A percentile compares a stretch with the other conserved stretches of the same genome.
These are phyloP conservation scores for Fusarium phyllophilum DNA, from an alignment of 2,329 filamentous ascomycete species.

Conservation along the genomic window DNA sequence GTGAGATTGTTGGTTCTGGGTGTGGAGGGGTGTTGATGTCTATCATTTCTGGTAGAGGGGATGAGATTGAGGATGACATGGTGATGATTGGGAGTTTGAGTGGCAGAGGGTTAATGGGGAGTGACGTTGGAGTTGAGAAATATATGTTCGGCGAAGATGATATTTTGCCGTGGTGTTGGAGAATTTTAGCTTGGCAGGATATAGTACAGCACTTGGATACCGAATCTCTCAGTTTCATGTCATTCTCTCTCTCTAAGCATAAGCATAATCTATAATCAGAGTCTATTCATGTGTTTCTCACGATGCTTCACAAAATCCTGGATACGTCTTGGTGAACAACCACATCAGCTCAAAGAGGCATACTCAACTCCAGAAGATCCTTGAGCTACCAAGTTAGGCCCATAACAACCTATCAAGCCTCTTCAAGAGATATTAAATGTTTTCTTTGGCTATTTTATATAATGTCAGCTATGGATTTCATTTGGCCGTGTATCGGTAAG, in stretches of 20 bases:
- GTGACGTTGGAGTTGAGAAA: not conserved
- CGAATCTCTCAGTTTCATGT: too few species aligned
- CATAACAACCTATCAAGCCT: rapidly evolving
- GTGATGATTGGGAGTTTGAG: rapidly evolving
- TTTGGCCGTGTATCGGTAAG: not conserved
- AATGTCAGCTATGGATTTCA: not conserved
- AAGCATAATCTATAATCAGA: rapidly evolving
- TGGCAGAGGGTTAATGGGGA: rapidly evolving
- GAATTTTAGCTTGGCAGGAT: not conserved
- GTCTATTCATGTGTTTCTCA: rapidly evolving
- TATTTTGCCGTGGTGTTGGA: not conserved
- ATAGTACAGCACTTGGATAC: rapidly evolving
- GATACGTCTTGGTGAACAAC: rapidly evolving
- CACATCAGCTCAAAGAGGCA: rapidly evolving
- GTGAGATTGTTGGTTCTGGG: not conserved
- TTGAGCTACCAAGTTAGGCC: rapidly evolving
- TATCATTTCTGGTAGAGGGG: not conserved
- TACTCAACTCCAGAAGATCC: not conserved
- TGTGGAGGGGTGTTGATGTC: not conserved
- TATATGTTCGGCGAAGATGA: not conserved
- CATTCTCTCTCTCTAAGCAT: too few species aligned
- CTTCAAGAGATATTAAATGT: rapidly evolving
- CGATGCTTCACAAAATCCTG: rapidly evolving
- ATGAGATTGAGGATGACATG: not conserved
- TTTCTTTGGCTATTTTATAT: rapidly evolving